Evolutionary conservation across 306 rosid genomes (phyloP), one percentile per base, ranked within the genome.

Genomic region (Vicia villosa): DNA sequence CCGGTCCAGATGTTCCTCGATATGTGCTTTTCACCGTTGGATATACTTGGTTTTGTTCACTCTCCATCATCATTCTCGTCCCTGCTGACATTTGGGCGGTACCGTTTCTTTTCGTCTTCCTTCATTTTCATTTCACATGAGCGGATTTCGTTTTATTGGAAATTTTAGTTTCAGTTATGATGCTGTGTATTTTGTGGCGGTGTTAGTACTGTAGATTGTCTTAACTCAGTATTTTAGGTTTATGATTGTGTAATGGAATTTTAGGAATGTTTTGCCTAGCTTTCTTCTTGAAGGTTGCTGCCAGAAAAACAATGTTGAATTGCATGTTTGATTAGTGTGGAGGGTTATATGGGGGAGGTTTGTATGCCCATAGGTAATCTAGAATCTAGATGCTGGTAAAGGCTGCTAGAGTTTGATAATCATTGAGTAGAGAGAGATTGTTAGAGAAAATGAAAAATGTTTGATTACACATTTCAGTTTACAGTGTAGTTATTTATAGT

Each of bases 21-120:
- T 94, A 86, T 52, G 98, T 94, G 15, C 80, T 84, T 14, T 77
- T 94, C 78, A 90, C 96, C 56, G 98, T 94, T 50, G 98, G 96
- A 67, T 94, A 94, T 69, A 83, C 98, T 59, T 90, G 97, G 94
- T 94, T 94, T 71, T 90, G 92, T 60, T 94, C 98, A 5, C 84
- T 90, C 77, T 88, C 98, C 80, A 77, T 90, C 69, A 90, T 94
- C 80, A 85, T 88, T 68, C 95, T 94, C 72, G 97, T 94, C 72
- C 97, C 98, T 12, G 97, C 97, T 41, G 98, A 94, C 58, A 90
- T 94, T 73, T 94, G 98, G 98, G 86, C 83, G 88, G 98, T 94
- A 80, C 43, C n/a, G 20, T 22, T 57, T 19, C 46, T 9, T 52
- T 11, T 17, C 60, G 40, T 3, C 65, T 5, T 41, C 26, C 2